Evolutionary conservation across 805 yeast species (phyloP).

Genomic region (Pichia cabralensis): DNA sequence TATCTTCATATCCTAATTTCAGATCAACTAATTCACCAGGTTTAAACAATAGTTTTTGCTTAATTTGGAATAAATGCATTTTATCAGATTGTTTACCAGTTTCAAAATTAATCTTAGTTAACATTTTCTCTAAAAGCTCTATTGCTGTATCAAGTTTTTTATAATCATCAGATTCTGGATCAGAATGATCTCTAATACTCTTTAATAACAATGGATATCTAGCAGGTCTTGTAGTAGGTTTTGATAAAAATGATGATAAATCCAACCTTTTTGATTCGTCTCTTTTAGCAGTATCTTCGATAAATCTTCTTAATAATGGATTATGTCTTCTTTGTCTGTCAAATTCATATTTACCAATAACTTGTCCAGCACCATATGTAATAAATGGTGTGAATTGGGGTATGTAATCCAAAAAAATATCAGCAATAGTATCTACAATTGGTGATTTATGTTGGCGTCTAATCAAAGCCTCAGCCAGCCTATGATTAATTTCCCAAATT

Average conservation of each 20-base stretch:
- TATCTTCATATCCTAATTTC: constrained; percentile 70
- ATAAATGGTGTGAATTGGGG: constrained; percentile 89
- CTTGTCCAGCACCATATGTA: constrained; percentile 87
- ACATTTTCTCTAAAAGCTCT: constrained; percentile 62
- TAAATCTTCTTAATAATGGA: constrained; percentile 84
- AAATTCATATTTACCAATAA: constrained; percentile 89
- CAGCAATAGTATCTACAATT: constrained; percentile 79
- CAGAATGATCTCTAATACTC: constrained; percentile 76
- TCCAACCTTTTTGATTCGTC: constrained; percentile 85
- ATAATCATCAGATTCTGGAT: constrained; percentile 64
- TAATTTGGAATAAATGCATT: constrained; percentile 76
- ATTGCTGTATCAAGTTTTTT: constrained; percentile 62
- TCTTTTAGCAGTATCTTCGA: constrained; percentile 78
- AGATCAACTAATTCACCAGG: constrained; percentile 81
- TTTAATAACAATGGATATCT: constrained; percentile 79
- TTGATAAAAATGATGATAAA: constrained; percentile 84
- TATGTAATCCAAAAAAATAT: constrained; percentile 72
- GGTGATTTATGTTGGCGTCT: constrained; percentile 80
- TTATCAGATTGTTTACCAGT: constrained; percentile 92
- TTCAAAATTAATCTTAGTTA: constrained; percentile 72
- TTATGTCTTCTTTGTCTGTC: constrained; percentile 89
- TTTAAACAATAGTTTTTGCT: constrained; percentile 72
- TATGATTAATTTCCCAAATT: constrained; percentile 70
- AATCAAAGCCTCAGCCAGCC: constrained; percentile 81
- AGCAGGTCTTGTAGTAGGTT: constrained; percentile 94